Percentiles rank a stretch among this genome's conserved stretches.
Conservation (phyloP, 176 grass and related monocot genomes). For the Eragrostis nindensis region DNA sequence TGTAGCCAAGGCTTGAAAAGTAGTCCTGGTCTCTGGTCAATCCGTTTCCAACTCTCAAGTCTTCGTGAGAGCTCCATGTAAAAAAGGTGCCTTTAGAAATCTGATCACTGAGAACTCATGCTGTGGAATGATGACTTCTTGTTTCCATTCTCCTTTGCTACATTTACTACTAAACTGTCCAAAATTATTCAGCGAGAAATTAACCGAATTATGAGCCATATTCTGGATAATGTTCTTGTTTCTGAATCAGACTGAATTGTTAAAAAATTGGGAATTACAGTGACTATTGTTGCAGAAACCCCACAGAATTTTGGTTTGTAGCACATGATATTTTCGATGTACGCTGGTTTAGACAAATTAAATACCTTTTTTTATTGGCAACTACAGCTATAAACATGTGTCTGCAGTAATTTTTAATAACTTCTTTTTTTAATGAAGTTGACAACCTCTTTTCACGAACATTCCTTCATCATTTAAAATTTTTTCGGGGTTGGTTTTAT, state of each 20-base stretch:
- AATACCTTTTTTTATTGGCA: background rate
- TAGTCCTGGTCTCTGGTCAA: background rate
- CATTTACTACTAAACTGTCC: background rate
- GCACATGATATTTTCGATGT: background rate
- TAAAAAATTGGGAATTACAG: background rate
- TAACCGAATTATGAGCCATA: background rate
- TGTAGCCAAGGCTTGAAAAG: background rate
- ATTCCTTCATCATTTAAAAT: background rate
- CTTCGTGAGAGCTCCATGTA: background rate
- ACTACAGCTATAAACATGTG: too few relatives aligned
- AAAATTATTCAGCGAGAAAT: background rate
- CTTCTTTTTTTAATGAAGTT: too few relatives aligned
- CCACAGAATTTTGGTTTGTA: background rate
- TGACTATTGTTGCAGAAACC: background rate
- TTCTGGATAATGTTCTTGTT: background rate
- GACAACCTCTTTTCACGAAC: background rate
- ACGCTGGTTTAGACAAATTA: background rate
- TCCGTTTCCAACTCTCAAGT: background rate
- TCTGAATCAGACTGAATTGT: background rate
- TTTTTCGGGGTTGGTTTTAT: background rate
- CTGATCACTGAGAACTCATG: constrained; percentile 5
- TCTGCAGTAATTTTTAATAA: too few relatives aligned
- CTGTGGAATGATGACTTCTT: constrained; percentile 12
- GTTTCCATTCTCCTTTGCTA: background rate
- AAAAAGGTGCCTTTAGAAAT: constrained; percentile 18